phyloP scores from a whole-genome alignment of 1,284 basidiomycete species.

The Trametes hirsuta region DNA sequence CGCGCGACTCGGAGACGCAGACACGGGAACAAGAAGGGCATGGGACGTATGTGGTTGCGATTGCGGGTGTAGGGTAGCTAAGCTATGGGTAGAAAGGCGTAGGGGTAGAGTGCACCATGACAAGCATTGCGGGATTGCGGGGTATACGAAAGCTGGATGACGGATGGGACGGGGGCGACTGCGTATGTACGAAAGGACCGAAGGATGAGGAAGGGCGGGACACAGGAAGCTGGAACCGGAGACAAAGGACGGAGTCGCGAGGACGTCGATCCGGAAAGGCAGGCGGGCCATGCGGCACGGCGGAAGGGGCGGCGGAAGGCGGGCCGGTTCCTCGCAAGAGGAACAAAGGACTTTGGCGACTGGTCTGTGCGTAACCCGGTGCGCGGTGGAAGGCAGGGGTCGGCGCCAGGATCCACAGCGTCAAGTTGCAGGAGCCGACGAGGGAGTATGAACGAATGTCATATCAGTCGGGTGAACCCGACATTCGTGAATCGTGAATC shows the following conservation, averaged over 20 bases:
- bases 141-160: conserved; percentile 30
- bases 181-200: conserved; percentile 22
- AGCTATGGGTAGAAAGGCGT: neutral
- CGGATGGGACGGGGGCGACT: conserved; percentile 11
- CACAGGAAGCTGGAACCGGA: neutral
- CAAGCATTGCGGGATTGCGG: conserved; percentile 27
- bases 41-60: neutral
- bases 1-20: neutral
- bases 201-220: conserved; percentile 11
- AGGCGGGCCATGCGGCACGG: conserved; percentile 1
- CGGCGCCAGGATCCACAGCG: neutral
- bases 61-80: conserved; percentile 8
- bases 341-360: neutral
- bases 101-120: conserved; percentile 22
- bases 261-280: neutral
- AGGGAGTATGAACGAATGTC: conserved; percentile 7
- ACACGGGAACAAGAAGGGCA: neutral
- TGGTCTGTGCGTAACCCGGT: neutral
- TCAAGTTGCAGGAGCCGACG: neutral
- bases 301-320: neutral
- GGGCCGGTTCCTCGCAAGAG: neutral
- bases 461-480: conserved; percentile 14
- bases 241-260: neutral
- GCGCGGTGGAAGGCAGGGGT: neutral
- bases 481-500: conserved; percentile 20